These are phyloP conservation scores for Cladosporium sp. DNA, from an alignment of 2,329 filamentous ascomycete genomes.

Conservation along the genomic window DNA sequence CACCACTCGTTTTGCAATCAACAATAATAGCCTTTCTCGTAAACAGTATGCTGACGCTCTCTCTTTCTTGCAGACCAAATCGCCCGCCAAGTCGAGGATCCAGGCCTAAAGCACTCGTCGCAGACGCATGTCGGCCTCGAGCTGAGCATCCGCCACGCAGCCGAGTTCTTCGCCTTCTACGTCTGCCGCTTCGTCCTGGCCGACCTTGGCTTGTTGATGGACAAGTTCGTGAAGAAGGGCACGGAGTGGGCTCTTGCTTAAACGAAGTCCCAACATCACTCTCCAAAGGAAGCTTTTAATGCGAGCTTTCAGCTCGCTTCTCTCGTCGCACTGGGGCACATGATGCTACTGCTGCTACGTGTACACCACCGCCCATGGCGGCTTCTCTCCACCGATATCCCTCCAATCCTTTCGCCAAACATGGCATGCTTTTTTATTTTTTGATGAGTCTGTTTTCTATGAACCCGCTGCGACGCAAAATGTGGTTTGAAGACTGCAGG, in stretches of 20 bases:
- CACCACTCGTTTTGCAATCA: not conserved
- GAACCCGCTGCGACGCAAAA: too few species aligned
- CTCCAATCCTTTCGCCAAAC: too few species aligned
- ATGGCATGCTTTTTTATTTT: too few species aligned
- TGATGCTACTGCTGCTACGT: too few species aligned
- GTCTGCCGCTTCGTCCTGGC: constrained; percentile 90
- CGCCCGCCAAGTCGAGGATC: constrained; percentile 91
- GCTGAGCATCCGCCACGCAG: constrained; percentile 84
- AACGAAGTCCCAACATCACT: constrained; percentile 9
- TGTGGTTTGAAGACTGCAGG: too few species aligned
- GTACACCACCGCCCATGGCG: too few species aligned
- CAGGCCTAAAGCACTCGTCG: constrained; percentile 82
- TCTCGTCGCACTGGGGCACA: too few species aligned
- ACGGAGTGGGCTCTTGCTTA: constrained; percentile 82
- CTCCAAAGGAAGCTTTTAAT: constrained; percentile 6
- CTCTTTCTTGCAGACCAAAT: constrained; percentile 67
- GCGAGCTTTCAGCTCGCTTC: too few species aligned
- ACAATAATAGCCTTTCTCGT: too few species aligned
- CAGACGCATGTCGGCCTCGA: constrained; percentile 94
- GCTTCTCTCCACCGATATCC: too few species aligned
- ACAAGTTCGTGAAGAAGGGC: constrained; percentile 95
- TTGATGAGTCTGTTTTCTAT: too few species aligned
- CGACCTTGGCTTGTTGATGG: constrained; percentile 77
- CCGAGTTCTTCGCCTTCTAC: constrained; percentile 97
- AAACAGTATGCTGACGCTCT: not conserved